Conservation (phyloP, 2,329 filamentous ascomycete species). For the Fusarium goolgardi region DNA sequence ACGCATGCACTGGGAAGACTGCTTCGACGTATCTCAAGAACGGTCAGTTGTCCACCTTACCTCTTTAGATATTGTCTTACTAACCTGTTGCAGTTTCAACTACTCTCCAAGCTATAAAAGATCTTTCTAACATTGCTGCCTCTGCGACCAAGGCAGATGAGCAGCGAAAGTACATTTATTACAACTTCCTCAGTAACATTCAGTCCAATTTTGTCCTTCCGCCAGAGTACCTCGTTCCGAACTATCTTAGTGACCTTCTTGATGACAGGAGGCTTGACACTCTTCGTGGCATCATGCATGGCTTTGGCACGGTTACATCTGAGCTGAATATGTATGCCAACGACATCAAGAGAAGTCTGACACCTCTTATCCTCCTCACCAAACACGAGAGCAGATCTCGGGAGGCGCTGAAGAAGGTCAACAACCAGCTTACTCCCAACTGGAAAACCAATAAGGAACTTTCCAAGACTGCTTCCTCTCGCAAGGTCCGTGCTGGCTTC, state of each 20-base stretch:
- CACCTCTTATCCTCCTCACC: conserved; percentile 16
- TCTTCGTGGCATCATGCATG: conserved; percentile 23
- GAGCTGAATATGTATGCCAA: conserved; percentile 22
- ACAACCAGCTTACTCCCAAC: conserved; percentile 22
- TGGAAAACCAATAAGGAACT: conserved; percentile 36
- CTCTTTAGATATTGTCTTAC: fast-evolving
- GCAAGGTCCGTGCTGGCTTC: conserved; percentile 33
- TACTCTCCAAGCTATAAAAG: conserved; percentile 19
- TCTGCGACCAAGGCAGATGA: conserved; percentile 1
- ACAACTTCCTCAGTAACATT: conserved; percentile 14
- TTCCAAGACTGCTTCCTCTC: conserved; percentile 17
- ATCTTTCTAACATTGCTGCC: conserved; percentile 13
- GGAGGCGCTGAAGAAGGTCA: conserved; percentile 3
- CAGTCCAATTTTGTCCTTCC: conserved; percentile 5
- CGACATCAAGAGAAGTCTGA: conserved; percentile 20
- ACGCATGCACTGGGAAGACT: conserved; percentile 27
- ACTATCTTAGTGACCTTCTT: conserved; percentile 1
- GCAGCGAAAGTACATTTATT: conserved; percentile 18
- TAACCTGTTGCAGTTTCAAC: conserved; percentile 5
- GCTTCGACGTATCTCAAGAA: conserved; percentile 28
- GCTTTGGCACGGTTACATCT: conserved; percentile 14
- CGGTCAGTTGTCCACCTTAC: background rate
- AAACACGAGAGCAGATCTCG: conserved; percentile 15
- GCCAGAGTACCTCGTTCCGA: background rate
- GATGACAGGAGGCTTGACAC: background rate